Percentiles rank a stretch among this genome's conserved stretches.
Conservation (phyloP, 2,329 filamentous ascomycete genomes). For the Diaporthe batatas region DNA sequence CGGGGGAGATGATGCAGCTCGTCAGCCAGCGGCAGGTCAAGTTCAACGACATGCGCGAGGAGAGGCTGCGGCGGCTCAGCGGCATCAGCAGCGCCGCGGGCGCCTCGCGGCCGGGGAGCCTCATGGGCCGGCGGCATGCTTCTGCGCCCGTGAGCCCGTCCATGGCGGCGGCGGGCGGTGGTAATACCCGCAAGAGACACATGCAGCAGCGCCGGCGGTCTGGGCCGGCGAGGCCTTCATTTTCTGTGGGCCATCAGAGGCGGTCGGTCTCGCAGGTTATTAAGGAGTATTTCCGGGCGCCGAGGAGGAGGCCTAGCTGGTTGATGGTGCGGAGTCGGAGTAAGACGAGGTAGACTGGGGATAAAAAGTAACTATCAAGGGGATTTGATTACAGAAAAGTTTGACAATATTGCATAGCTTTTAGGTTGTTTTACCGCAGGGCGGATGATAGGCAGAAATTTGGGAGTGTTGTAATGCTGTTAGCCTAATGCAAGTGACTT, state of each 20-base stretch:
- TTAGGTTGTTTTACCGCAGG: too few relatives aligned
- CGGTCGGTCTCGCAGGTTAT: not conserved
- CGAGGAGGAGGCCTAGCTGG: not conserved
- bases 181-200: not conserved
- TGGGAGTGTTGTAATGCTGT: too few relatives aligned
- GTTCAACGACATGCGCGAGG: constrained; percentile 18
- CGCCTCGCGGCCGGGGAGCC: not conserved
- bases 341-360: not conserved
- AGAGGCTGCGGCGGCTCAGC: not conserved
- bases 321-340: not conserved
- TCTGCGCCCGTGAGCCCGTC: not conserved
- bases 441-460: too few relatives aligned
- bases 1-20: constrained; percentile 17
- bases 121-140: constrained; percentile 15
- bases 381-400: not conserved
- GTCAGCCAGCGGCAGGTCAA: constrained; percentile 1
- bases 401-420: not conserved
- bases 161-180: not conserved
- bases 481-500: too few relatives aligned
- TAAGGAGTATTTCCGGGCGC: not conserved
- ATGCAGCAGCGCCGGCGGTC: not conserved
- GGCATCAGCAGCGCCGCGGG: not conserved
- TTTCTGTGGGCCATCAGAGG: too few relatives aligned
- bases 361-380: not conserved
- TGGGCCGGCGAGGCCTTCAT: not conserved